A percentile compares a stretch with the other conserved stretches of the same genome.
These are phyloP conservation scores for Adansonia gregorii DNA, from an alignment of 441 rosid species.

Conservation along the genomic window DNA sequence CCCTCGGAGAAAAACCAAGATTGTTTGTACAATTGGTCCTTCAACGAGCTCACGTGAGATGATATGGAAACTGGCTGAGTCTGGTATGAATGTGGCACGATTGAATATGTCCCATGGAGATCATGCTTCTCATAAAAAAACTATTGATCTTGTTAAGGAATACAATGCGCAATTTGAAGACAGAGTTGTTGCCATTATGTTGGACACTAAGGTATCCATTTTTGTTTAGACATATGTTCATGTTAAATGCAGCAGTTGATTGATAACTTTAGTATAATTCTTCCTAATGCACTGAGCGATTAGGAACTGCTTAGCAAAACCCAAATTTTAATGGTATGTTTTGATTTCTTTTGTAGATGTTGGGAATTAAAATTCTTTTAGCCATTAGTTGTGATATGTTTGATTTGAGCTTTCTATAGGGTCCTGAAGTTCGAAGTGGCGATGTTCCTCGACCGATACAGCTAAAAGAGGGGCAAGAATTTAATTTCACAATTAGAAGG, in stretches of 20 bases:
- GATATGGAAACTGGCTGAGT: conserved; percentile 94
- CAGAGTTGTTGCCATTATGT: conserved; percentile 85
- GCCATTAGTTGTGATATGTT: background rate
- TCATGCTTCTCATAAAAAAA: conserved; percentile 86
- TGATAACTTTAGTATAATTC: background rate
- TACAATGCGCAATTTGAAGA: conserved; percentile 82
- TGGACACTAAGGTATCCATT: conserved; percentile 81
- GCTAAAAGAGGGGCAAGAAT: conserved; percentile 83
- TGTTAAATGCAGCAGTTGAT: background rate
- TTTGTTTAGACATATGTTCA: background rate
- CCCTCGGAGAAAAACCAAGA: conserved; percentile 75
- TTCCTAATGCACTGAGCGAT: background rate
- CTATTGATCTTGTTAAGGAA: conserved; percentile 86
- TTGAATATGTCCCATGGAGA: conserved; percentile 98
- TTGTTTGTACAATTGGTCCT: conserved; percentile 94
- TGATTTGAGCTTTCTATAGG: conserved; percentile 45
- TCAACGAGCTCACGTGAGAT: conserved; percentile 87
- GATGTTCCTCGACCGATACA: conserved; percentile 85
- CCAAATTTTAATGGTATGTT: background rate
- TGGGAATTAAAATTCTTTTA: background rate
- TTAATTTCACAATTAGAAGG: conserved; percentile 83
- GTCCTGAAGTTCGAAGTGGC: conserved; percentile 99
- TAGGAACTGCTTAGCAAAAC: background rate
- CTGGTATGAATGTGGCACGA: conserved; percentile 96
- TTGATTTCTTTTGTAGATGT: background rate